Percentiles rank a stretch among this genome's conserved stretches.
phyloP scores from a whole-genome alignment of 179 eudicot genomes.

The Beta lomatogona region DNA sequence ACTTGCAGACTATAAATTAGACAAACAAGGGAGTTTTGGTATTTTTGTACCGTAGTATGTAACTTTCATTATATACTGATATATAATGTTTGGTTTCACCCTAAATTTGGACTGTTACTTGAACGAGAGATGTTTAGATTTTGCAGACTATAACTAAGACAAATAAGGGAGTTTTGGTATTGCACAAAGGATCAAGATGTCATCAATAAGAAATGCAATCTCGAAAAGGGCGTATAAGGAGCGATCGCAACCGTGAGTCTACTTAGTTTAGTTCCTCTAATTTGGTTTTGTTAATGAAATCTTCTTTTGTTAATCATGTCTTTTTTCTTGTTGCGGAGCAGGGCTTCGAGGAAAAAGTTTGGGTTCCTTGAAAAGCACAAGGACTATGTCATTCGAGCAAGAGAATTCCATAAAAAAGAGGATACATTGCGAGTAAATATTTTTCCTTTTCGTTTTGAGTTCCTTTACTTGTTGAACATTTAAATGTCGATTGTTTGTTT shows the following conservation, averaged over 20 bases:
- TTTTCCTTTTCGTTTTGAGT: not conserved
- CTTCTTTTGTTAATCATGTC: not conserved
- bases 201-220: conserved; percentile 68
- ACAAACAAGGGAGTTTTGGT: not conserved
- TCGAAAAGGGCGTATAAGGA: conserved; percentile 74
- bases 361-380: conserved; percentile 85
- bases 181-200: conserved; percentile 44
- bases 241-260: conserved; percentile 81
- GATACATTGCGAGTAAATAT: conserved; percentile 53
- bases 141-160: not conserved
- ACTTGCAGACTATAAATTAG: not conserved
- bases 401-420: conserved; percentile 75
- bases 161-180: not conserved
- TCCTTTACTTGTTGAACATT: not conserved
- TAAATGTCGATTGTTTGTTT: not conserved
- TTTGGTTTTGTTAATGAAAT: not conserved
- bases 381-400: conserved; percentile 81
- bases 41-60: not conserved
- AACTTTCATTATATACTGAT: too few relatives aligned
- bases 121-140: not conserved
- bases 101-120: not conserved
- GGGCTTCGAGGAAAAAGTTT: conserved; percentile 55
- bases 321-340: conserved; percentile 18
- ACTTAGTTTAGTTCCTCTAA: not conserved
- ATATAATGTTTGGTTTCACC: not conserved